These are phyloP conservation scores for Penicillium sp. DNA, from an alignment of 2,329 filamentous ascomycete genomes.

Conservation along the genomic window DNA sequence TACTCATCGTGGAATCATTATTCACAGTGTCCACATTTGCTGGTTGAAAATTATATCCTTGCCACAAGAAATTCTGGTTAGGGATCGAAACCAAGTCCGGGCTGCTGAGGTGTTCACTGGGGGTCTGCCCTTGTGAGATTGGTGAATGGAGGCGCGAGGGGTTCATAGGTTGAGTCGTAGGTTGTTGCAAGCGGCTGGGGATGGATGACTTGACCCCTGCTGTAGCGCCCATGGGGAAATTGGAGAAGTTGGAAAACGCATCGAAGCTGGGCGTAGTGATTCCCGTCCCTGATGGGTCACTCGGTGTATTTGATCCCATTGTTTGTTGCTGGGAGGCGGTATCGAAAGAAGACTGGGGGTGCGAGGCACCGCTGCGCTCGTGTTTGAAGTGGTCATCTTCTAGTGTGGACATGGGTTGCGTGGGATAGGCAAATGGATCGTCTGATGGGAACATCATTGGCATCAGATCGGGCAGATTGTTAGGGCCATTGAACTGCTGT, in stretches of 20 bases:
- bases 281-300: constrained; percentile 19
- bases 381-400: constrained; percentile 46
- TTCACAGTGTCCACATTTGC: constrained; percentile 19
- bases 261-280: constrained; percentile 31
- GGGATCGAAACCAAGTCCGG: constrained; percentile 46
- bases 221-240: constrained; percentile 26
- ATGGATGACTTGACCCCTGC: constrained; percentile 29
- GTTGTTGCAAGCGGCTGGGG: constrained; percentile 33
- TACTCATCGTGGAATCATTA: not conserved
- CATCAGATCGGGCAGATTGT: constrained; percentile 49
- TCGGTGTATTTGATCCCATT: constrained; percentile 19
- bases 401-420: constrained; percentile 50
- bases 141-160: constrained; percentile 37
- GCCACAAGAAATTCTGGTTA: constrained; percentile 45
- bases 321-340: constrained; percentile 15
- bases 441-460: constrained; percentile 54
- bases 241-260: constrained; percentile 27
- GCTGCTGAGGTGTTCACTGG: constrained; percentile 38
- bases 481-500: constrained; percentile 35
- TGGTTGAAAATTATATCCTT: constrained; percentile 40
- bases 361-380: constrained; percentile 21
- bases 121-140: constrained; percentile 35
- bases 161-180: constrained; percentile 21
- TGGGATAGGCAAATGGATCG: constrained; percentile 54
- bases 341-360: constrained; percentile 29